These are phyloP conservation scores for Rhizopogon vesiculosus DNA, from an alignment of 768 basidiomycete genomes.

Conservation along the genomic window DNA sequence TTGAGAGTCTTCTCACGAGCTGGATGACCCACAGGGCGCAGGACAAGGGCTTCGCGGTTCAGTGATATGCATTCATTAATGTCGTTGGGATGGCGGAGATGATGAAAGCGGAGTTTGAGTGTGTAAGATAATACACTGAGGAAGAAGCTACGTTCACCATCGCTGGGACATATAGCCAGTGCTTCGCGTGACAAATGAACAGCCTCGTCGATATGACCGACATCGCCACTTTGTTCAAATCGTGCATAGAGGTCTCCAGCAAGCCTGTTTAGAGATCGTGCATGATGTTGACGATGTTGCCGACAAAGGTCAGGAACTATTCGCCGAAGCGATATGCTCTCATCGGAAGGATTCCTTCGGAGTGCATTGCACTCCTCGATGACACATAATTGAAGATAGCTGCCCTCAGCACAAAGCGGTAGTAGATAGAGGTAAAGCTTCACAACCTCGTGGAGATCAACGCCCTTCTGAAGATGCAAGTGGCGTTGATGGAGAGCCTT, in stretches of 20 bases:
- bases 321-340: not conserved
- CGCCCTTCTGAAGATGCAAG: not conserved
- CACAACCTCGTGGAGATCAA: not conserved
- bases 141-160: not conserved
- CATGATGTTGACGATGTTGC: not conserved
- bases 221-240: not conserved
- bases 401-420: not conserved
- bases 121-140: not conserved
- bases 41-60: conserved; percentile 22
- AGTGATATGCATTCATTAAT: not conserved
- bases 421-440: not conserved
- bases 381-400: not conserved
- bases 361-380: not conserved
- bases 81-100: not conserved
- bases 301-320: not conserved
- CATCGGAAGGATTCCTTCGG: not conserved
- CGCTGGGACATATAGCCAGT: conserved; percentile 15
- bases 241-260: not conserved
- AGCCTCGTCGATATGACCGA: not conserved
- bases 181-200: not conserved
- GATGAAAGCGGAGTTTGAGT: not conserved
- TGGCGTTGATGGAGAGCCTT: not conserved
- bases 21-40: conserved; percentile 30
- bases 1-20: conserved; percentile 3
- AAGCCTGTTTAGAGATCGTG: not conserved